Base-by-base conservation (phyloP, 305 asterid genomes). In the Solanum hybrid region DNA sequence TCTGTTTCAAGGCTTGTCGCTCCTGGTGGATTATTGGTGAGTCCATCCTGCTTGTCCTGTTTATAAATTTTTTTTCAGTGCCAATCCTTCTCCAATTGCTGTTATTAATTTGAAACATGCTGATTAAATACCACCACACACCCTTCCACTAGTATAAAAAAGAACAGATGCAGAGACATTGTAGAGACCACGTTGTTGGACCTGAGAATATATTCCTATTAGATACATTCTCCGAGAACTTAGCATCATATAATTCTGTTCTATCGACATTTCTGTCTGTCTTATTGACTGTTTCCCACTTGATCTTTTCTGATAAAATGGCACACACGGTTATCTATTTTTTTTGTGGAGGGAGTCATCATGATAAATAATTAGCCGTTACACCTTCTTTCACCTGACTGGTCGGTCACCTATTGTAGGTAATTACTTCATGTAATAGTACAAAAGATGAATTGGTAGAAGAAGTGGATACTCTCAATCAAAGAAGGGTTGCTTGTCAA, bases 361-460 rank as follows among this genome's bases (percentile, higher is more conserved):
- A 17, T 29, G 72, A 42, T 29, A 27, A 82, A 79, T 79, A 29
- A 16, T 82, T 27, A 3, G 38, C 40, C 1, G 11, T 17, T 29
- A 7, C n/a, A 16, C 46, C 7, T 40, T 80, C 71, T 26, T 38
- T 80, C 6, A 80, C 12, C 69, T 82, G 87, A 27, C 87, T 27
- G 38, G 71, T 40, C n/a, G 38, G 71, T 40, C n/a, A 40, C 24
- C 17, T 71, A 86, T 89, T 78, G 81, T 93, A 97, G 99, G 98
- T 98, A 17, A 95, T 98, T 86, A 96, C 99, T 36, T 96, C 99
- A 12, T 98, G 99, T 92, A 98, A 97, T 90, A 96, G 93, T 93
- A 96, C 99, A 35, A 96, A 96, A 92, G 99, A 97, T 80, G 99
- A 97, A 91, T 92, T 97, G 91, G 90, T 96, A 90, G 98, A 96